Evolutionary conservation across 345 rosid species (phyloP).

Genomic region (Linum usitatissimum): DNA sequence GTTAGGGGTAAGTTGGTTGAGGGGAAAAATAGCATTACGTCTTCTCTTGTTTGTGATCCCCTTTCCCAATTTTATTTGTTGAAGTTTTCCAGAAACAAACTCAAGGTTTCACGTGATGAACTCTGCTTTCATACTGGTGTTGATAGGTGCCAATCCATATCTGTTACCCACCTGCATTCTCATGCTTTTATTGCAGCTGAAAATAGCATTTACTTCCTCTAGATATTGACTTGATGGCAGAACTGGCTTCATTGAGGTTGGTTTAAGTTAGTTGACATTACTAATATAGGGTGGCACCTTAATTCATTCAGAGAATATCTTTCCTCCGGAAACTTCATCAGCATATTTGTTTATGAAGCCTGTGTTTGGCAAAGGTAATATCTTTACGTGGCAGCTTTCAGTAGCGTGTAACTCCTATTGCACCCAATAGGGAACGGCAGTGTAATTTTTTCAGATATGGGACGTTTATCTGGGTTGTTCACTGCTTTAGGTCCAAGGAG

Average conservation of each 20-base stretch:
- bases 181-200: neutral
- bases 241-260: no score
- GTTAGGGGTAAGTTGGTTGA: slow-evolving; percentile 48
- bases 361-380: no score
- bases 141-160: neutral
- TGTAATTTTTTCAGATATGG: neutral
- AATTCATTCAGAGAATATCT: no score
- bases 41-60: slow-evolving; percentile 2
- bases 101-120: neutral
- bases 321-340: neutral
- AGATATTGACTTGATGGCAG: no score
- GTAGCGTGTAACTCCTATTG: neutral
- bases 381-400: neutral
- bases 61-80: neutral
- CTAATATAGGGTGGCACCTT: no score
- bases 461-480: neutral
- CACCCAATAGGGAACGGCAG: neutral
- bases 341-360: neutral
- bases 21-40: neutral
- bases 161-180: slow-evolving; percentile 1
- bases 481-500: neutral
- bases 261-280: no score
- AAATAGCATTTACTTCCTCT: neutral
- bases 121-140: neutral
- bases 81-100: neutral